Conservation (phyloP, 257 asterid species). For the Ajuga chamaepitys region DNA sequence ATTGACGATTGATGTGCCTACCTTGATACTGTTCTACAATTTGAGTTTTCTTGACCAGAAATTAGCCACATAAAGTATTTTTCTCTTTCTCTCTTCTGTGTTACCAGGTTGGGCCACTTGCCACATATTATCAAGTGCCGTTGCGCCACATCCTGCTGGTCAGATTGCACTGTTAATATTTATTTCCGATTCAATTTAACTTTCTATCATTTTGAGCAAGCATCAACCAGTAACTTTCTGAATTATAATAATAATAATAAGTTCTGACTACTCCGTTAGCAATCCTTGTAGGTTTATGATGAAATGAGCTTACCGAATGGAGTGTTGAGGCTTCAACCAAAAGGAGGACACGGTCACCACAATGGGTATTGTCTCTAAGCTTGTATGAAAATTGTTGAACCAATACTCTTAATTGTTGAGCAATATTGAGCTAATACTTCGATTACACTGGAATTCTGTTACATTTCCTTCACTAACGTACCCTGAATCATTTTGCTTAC, state of each 20-base stretch:
- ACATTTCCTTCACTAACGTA: neutral
- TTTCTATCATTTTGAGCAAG: neutral
- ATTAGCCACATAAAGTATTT: neutral
- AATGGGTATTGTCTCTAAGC: constrained; percentile 61
- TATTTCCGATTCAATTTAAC: neutral
- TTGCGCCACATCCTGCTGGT: constrained; percentile 94
- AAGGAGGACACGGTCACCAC: constrained; percentile 97
- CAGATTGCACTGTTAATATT: constrained; percentile 13
- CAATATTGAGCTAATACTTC: neutral
- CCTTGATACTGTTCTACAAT: neutral
- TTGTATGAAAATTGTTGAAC: neutral
- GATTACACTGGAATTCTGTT: neutral
- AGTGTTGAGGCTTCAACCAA: constrained; percentile 85
- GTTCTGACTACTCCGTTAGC: neutral
- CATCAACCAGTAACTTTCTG: neutral
- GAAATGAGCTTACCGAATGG: constrained; percentile 97
- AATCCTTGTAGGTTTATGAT: constrained; percentile 59
- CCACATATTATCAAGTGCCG: constrained; percentile 93
- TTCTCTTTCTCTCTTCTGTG: neutral
- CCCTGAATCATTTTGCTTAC: neutral
- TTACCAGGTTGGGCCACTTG: constrained; percentile 89
- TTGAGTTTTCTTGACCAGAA: neutral
- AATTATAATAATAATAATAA: neutral
- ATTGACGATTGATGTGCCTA: neutral
- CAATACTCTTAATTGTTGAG: neutral